Evolutionary conservation across 192 early-diverging fungal species (phyloP), one percentile per base, ranked within the genome.

Genomic region (Entophlyctis luteolus): DNA sequence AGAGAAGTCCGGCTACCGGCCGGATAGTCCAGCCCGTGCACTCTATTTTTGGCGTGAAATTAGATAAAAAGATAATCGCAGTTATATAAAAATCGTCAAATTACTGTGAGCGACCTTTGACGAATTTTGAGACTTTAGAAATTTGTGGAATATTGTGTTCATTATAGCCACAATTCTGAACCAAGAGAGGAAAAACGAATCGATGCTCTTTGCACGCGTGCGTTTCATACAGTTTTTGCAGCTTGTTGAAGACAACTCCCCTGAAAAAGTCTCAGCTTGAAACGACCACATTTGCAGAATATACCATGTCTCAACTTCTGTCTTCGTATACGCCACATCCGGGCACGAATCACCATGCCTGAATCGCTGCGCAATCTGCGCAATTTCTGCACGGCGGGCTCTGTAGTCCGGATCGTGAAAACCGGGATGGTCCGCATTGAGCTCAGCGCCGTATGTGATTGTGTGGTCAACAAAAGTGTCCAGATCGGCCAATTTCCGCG

Each of bases 21-120:
- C 95, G 87, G 62, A 98, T 67, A 22, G 92, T 93, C 74, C 94
- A 98, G 0, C 95, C 95, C 3, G 95, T 95, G 72, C 89, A 95
- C 60, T 91, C 89, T 71, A 31, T 45, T 32, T 12, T 12, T 45
- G 16, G 1, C 29, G 23, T 42, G 20, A 0, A 1, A 1, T 10
- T 57, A 29, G n/a, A 63, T 52, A 18, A 22, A 28, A 25, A 2
- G 22, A 34, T 35, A 5, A 33, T 12, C 12, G 18, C 6, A 22
- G 57, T 8, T 42, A 22, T 46, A 12, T 29, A 35, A 12, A 4
- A 4, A n/a, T 22, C n/a, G 20, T 34, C 5, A 4, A 5, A 4
- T 58, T 34, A 58, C 5, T 29, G 8, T 45, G 25, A 3, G 3
- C 36, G n/a, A 80, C 82, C 88, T 74, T 95, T 93, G 59, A 98